Evolutionary conservation across 2,329 filamentous ascomycete species (phyloP), one percentile per base, ranked within the genome.

Genomic region (Fusarium redolens): DNA sequence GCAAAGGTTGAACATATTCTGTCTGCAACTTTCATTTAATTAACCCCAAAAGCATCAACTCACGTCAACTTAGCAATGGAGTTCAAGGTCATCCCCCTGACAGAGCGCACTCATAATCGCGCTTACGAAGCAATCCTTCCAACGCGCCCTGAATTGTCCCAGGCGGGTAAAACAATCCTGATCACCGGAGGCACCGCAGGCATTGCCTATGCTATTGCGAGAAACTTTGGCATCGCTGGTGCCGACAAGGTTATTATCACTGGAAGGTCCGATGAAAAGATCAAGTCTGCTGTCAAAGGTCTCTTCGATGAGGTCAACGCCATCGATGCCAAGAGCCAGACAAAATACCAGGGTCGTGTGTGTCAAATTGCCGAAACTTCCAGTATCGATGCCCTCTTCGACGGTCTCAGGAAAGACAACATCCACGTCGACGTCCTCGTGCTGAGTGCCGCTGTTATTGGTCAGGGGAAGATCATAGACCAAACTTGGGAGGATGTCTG

Each of bases 101-200:
- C 33, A 35, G 7, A 35, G 33, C 33, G 33, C 33, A 35, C 13
- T 7, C 33, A 35, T 35, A 35, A 35, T 35, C 10, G 33, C 10
- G 33, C 50, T 4, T 54, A 54, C 5, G 22, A 40, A 5, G 25
- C 35, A 7, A 43, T 56, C 8, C 18, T 31, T 4, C 52, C 52
- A 18, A 17, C 20, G 0, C 9, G 38, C 15, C 38, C 52, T 14
- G 38, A 22, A 7, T 20, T 43, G 12, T 31, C 13, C 3, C 38
- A 56, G 30, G 14, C 25, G 1, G 38, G n/a, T 0, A 43, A 33
- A 18, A 56, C 30, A 0, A 30, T 43, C 0, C 25, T 56, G 10
- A 15, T 56, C 3, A 56, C 52, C 6, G 52, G 14, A 4, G 52
- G n/a, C 8, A 43, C 18, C 15, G 25, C 8, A 5, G 52, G 52